A percentile compares a stretch with the other conserved stretches of the same genome.
Conservation (phyloP, 768 basidiomycete genomes). For the Pleurotus platypus region DNA sequence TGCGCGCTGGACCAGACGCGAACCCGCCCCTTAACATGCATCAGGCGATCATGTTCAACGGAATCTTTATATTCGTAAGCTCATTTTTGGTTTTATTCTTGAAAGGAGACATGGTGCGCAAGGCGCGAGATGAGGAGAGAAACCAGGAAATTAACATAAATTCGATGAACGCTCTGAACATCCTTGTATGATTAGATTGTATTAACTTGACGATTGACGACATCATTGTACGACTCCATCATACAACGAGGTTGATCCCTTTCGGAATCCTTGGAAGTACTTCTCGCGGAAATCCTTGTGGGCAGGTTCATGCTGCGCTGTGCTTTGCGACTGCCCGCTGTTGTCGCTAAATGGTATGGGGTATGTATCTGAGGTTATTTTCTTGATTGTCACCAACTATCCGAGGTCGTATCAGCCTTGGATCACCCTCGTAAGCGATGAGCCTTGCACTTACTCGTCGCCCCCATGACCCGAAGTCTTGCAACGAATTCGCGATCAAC, state of each 20-base stretch:
- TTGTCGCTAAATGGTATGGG: conserved; percentile 49
- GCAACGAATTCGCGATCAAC: conserved; percentile 82
- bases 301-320: conserved; percentile 58
- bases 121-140: conserved; percentile 59
- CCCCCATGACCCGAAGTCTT: conserved; percentile 95
- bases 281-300: conserved; percentile 88
- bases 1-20: conserved; percentile 58
- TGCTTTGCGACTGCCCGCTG: conserved; percentile 21
- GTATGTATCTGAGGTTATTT: conserved; percentile 43
- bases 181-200: background rate
- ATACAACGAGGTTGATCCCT: conserved; percentile 15
- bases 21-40: conserved; percentile 75
- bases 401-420: background rate
- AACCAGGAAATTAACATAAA: conserved; percentile 8
- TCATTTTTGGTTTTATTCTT: conserved; percentile 45
- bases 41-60: conserved; percentile 64
- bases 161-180: background rate
- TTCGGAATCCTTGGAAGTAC: conserved; percentile 82
- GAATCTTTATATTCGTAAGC: conserved; percentile 38
- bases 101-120: conserved; percentile 58
- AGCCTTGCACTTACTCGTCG: conserved; percentile 59
- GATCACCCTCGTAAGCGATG: too few species aligned
- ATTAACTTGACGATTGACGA: background rate
- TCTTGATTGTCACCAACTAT: conserved; percentile 90
- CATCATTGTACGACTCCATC: background rate